Base-by-base conservation (phyloP, 2,329 filamentous ascomycete genomes). In the Cordyceps fumosorosea region DNA sequence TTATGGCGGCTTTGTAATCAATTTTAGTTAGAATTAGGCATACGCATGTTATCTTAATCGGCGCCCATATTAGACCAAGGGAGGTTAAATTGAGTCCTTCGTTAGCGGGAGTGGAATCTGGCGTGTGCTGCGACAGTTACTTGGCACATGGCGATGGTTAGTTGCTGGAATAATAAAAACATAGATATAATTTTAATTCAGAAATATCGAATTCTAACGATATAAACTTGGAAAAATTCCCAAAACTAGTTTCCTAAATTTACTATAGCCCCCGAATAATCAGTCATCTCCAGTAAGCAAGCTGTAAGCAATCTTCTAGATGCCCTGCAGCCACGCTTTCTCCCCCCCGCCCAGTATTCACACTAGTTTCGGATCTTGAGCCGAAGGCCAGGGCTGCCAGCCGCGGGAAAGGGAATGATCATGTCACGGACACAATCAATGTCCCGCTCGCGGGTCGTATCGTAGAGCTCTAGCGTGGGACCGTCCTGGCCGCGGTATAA, bases 351-450 rank as follows among this genome's bases (percentile, higher is more conserved):
- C 11, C 20, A 26, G 34, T 7, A 48, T 48, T 26, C 45, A 26
- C 14, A 24, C n/a, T 56, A 56, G 26, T 56, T 56, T 32, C 54
- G 54, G 26, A 56, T 16, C n/a, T 8, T 32, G 10, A 56, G 54
- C 24, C 42, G 54, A 22, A 56, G 54, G 3, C 54, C 54, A 2
- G 54, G 54, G 22, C 54, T 56, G 5, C 54, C 54, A 20, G 54
- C 54, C 1, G 54, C 54, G 20, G 54, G 54, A 3, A 56, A 56
- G 11, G 54, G 54, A 14, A 56, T 56, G 32, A 56, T 56, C 54
- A 56, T 56, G 54, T 56, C 54, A 11, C 54, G 54, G 12, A 56
- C 54, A 45, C 54, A 56, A 22, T 56, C 54, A 34, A 56, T 56
- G 26, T 56, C 54, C 5, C 54, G 37, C 54, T 56, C 54, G 24